Evolutionary conservation across 148 eudicot genomes (phyloP).

Genomic region (Nyssa sinensis): DNA sequence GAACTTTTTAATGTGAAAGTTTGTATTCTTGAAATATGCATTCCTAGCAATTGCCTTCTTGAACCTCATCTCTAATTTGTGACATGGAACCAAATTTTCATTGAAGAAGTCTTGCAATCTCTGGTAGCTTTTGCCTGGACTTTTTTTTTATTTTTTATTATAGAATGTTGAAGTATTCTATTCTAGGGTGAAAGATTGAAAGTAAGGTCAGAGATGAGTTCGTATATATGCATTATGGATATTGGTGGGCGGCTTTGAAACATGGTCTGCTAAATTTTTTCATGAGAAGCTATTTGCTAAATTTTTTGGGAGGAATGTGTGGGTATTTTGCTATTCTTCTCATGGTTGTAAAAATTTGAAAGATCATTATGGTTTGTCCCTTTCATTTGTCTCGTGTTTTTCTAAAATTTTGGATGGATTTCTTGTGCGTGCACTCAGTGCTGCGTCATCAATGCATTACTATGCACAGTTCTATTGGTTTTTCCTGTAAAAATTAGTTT

Average conservation of each 20-base stretch:
- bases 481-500: no score
- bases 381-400: neutral
- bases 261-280: neutral
- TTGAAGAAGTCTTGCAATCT: neutral
- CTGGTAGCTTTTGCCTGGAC: neutral
- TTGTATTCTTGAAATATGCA: neutral
- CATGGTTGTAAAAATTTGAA: no score
- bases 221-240: neutral
- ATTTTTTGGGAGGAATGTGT: neutral
- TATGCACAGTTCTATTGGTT: neutral
- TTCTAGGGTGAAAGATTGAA: no score
- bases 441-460: neutral
- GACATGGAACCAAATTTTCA: neutral
- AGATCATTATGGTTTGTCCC: no score
- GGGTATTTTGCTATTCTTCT: no score
- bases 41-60: neutral
- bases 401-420: neutral
- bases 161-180: no score
- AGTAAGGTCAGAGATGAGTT: neutral
- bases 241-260: neutral
- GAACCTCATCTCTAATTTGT: neutral
- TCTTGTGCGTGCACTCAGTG: neutral
- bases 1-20: neutral
- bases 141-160: no score
- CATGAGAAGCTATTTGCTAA: neutral